Percentiles rank a stretch among this genome's conserved stretches.
phyloP scores from a whole-genome alignment of 2,329 filamentous ascomycete genomes.

The Calonectria crousiana region DNA sequence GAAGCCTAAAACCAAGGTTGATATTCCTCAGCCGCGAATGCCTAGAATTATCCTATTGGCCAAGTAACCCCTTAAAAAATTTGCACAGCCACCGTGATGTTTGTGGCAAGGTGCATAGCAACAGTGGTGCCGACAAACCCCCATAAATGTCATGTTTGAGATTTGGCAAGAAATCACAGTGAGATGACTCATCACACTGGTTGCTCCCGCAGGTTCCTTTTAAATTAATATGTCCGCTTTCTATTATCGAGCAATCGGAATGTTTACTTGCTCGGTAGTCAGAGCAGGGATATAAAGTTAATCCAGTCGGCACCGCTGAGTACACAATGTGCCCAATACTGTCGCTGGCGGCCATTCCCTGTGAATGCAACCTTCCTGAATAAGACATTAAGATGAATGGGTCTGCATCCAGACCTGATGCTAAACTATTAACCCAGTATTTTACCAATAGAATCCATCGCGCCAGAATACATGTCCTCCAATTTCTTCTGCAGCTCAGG shows the following conservation, averaged over 20 bases:
- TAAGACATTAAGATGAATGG: background rate
- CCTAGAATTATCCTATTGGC: background rate
- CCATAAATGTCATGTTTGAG: background rate
- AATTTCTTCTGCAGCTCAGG: background rate
- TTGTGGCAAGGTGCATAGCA: background rate
- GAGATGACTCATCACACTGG: background rate
- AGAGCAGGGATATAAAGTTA: too few relatives aligned
- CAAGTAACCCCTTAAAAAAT: background rate
- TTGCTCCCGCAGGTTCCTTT: too few relatives aligned
- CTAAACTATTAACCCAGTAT: background rate
- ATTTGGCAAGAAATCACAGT: background rate
- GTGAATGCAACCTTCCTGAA: fast-evolving
- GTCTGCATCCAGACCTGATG: background rate
- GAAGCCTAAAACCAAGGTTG: background rate
- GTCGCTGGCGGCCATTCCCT: background rate
- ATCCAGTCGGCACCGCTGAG: background rate
- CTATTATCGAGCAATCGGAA: too few relatives aligned
- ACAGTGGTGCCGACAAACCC: background rate
- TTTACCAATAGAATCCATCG: background rate
- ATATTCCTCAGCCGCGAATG: background rate
- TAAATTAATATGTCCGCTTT: too few relatives aligned
- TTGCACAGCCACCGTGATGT: background rate
- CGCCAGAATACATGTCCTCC: background rate
- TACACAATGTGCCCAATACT: background rate
- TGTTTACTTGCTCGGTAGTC: too few relatives aligned